Conservation (phyloP, 441 rosid genomes). For the Daphne laureola region DNA sequence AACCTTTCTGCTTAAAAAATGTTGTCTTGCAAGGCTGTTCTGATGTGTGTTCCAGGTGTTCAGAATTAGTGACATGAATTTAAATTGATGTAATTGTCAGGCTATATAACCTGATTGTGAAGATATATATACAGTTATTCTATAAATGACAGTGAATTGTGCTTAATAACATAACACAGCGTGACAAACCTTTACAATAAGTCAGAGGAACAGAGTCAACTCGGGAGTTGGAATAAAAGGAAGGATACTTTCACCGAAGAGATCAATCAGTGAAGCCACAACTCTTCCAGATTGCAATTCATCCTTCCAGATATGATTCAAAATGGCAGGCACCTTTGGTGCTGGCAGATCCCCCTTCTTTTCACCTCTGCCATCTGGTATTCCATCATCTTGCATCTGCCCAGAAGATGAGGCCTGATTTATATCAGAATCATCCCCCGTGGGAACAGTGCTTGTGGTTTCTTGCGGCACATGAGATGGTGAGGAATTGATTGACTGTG, state of each 20-base stretch:
- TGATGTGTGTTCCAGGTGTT: too few relatives aligned
- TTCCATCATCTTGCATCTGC: slow-evolving; percentile 21
- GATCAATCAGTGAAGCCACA: slow-evolving; percentile 49
- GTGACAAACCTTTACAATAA: slow-evolving; percentile 1
- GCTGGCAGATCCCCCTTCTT: slow-evolving; percentile 18
- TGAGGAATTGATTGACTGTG: slow-evolving; percentile 20
- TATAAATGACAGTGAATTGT: neutral
- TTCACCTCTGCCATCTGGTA: slow-evolving; percentile 20
- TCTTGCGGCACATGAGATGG: slow-evolving; percentile 36
- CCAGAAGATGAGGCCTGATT: slow-evolving; percentile 34
- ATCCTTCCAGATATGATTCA: slow-evolving; percentile 70
- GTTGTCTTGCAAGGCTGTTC: too few relatives aligned
- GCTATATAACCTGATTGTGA: too few relatives aligned
- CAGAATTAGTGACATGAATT: too few relatives aligned
- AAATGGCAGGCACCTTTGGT: slow-evolving; percentile 41
- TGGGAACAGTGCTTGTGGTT: slow-evolving; percentile 20
- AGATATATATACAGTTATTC: neutral
- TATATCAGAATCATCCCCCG: slow-evolving; percentile 28
- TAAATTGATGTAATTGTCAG: too few relatives aligned
- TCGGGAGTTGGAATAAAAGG: slow-evolving; percentile 80
- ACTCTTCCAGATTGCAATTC: slow-evolving; percentile 63
- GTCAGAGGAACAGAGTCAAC: slow-evolving; percentile 60
- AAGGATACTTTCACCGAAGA: slow-evolving; percentile 65
- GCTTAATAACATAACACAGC: slow-evolving; percentile 5
- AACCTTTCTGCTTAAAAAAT: too few relatives aligned